Percentiles rank a stretch among this genome's conserved stretches.
Evolutionary conservation across 148 eudicot genomes (phyloP).

Genomic region (Rheum nobile): DNA sequence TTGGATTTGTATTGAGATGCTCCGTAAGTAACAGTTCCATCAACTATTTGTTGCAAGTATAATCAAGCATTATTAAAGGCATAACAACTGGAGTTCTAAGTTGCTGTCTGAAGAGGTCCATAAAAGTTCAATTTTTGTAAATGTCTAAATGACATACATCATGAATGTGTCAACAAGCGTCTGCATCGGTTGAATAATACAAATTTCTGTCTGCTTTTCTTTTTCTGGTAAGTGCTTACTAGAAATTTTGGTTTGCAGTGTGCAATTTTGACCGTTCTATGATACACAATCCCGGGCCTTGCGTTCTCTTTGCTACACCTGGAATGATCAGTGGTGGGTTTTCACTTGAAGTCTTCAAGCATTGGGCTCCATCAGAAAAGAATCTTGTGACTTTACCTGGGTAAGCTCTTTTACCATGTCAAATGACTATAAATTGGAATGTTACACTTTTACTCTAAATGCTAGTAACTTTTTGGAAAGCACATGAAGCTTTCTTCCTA

Average conservation of each 20-base stretch:
- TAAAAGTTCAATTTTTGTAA: background rate
- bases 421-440: background rate
- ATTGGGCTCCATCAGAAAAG: slow-evolving; percentile 83
- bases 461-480: background rate
- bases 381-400: slow-evolving; percentile 88
- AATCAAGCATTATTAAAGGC: background rate
- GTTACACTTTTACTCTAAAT: background rate
- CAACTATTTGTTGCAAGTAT: background rate
- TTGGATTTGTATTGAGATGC: background rate
- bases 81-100: background rate
- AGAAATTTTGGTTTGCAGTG: slow-evolving; percentile 32
- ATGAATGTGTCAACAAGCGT: background rate
- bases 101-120: background rate
- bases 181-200: background rate
- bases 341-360: slow-evolving; percentile 91
- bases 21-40: background rate
- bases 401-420: slow-evolving; percentile 21
- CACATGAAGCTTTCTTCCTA: background rate
- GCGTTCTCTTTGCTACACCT: slow-evolving; percentile 97
- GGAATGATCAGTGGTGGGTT: slow-evolving; percentile 94
- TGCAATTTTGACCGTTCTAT: slow-evolving; percentile 69
- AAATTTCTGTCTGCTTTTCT: slow-evolving; percentile 2
- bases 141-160: background rate
- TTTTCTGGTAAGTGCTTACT: background rate
- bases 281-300: slow-evolving; percentile 83